phyloP scores from a whole-genome alignment of 495 filamentous ascomycete genomes.

The Physcia stellaris region DNA sequence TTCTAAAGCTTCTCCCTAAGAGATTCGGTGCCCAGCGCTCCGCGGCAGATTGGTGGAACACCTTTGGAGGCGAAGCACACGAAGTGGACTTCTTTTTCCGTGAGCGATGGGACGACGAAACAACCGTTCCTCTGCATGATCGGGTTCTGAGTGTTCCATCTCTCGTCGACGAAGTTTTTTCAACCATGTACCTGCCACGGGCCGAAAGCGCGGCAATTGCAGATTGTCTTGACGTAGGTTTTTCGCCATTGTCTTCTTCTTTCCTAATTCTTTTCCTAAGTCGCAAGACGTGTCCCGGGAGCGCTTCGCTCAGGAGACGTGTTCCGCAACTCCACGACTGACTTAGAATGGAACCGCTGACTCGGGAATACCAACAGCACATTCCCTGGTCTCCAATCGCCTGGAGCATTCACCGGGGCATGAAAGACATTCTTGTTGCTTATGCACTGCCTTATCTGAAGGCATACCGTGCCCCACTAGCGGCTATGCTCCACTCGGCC shows the following conservation, averaged over 20 bases:
- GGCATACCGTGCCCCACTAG: slow-evolving; percentile 1
- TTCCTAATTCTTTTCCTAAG: no score
- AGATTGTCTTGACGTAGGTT: slow-evolving; percentile 2
- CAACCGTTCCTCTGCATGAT: background rate
- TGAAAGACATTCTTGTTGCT: slow-evolving; percentile 4
- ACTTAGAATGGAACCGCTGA: no score
- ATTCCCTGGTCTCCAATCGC: slow-evolving; percentile 3
- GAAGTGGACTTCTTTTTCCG: background rate
- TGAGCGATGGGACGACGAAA: background rate
- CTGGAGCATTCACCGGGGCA: background rate
- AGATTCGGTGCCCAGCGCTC: slow-evolving; percentile 1
- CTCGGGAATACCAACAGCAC: no score
- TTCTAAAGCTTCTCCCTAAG: background rate
- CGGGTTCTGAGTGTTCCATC: background rate
- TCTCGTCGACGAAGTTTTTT: background rate
- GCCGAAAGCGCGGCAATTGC: background rate
- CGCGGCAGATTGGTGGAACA: background rate
- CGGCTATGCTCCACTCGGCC: background rate
- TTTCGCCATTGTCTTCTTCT: no score
- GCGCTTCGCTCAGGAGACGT: no score
- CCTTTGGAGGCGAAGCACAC: background rate
- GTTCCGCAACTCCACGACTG: no score
- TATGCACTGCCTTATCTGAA: slow-evolving; percentile 2
- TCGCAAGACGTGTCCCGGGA: no score
- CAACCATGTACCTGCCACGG: slow-evolving; percentile 3